Evolutionary conservation across 768 basidiomycete species (phyloP).

Genomic region (Grammothele lineata): DNA sequence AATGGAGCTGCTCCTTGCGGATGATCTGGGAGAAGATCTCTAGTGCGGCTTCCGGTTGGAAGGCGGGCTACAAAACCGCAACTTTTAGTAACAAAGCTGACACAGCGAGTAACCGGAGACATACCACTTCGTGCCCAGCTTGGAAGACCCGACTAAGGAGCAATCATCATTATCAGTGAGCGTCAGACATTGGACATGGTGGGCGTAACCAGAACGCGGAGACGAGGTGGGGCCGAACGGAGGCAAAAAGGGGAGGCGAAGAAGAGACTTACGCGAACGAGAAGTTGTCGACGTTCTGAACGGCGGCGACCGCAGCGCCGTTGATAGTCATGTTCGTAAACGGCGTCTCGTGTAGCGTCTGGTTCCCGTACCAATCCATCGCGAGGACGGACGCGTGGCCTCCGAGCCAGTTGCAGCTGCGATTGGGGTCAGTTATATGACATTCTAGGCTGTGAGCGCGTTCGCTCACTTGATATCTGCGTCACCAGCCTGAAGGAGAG

Average conservation of each 20-base stretch:
- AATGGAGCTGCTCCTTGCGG: slow-evolving; percentile 48
- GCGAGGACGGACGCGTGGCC: slow-evolving; percentile 35
- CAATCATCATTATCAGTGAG: not conserved
- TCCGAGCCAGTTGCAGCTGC: slow-evolving; percentile 37
- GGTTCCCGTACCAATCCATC: slow-evolving; percentile 45
- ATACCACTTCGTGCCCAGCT: slow-evolving; percentile 61
- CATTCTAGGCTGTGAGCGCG: not conserved
- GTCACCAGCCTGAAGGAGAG: slow-evolving; percentile 38
- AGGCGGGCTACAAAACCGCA: slow-evolving; percentile 45
- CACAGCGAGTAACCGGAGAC: slow-evolving; percentile 19
- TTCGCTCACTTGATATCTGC: slow-evolving; percentile 30
- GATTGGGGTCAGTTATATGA: not conserved
- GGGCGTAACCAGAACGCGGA: no score
- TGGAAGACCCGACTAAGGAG: slow-evolving; percentile 49
- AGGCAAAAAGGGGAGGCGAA: not conserved
- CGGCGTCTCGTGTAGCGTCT: slow-evolving; percentile 34
- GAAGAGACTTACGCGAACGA: slow-evolving; percentile 52
- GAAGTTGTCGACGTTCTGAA: slow-evolving; percentile 64
- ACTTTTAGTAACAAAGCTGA: not conserved
- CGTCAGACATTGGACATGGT: not conserved
- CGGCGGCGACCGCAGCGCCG: slow-evolving; percentile 48
- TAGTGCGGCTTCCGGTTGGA: slow-evolving; percentile 53
- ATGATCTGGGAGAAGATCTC: slow-evolving; percentile 58
- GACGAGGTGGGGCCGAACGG: no score
- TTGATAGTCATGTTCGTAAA: slow-evolving; percentile 54